Conservation (phyloP, 2,329 filamentous ascomycete genomes). For the Sporothrix globosa region DNA sequence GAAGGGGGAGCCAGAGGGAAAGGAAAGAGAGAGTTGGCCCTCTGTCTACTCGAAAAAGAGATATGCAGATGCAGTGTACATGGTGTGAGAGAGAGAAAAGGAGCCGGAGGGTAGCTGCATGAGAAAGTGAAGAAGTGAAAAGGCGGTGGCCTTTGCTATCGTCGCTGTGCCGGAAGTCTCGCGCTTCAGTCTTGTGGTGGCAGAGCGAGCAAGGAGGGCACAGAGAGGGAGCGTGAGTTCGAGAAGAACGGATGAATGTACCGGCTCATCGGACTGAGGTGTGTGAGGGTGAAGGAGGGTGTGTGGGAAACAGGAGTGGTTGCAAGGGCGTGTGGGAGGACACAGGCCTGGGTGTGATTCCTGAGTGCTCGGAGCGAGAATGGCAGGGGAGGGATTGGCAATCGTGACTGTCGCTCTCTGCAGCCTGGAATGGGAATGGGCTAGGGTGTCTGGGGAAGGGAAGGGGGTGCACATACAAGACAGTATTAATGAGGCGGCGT, state of each 20-base stretch:
- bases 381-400: slow-evolving; percentile 15
- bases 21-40: slow-evolving; percentile 2
- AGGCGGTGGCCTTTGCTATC: slow-evolving; percentile 24
- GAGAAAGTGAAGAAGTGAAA: slow-evolving; percentile 22
- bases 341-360: slow-evolving; percentile 36
- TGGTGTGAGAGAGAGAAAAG: slow-evolving; percentile 4
- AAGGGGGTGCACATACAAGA: slow-evolving; percentile 8
- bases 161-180: background rate
- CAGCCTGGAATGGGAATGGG: slow-evolving; percentile 15
- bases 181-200: background rate
- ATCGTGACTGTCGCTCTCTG: background rate
- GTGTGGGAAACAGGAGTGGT: slow-evolving; percentile 33
- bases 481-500: slow-evolving; percentile 23
- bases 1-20: background rate
- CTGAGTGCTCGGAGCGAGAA: background rate
- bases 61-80: slow-evolving; percentile 13
- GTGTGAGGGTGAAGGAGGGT: slow-evolving; percentile 35
- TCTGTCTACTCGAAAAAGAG: slow-evolving; percentile 15
- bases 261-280: slow-evolving; percentile 42
- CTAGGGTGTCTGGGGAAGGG: slow-evolving; percentile 13
- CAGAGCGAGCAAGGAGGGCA: slow-evolving; percentile 6
- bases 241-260: slow-evolving; percentile 40
- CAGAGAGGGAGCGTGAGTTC: slow-evolving; percentile 34
- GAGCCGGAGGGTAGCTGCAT: slow-evolving; percentile 22
- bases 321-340: slow-evolving; percentile 29